Percentiles rank a stretch among this genome's conserved stretches.
Conservation (phyloP, 345 rosid species). For the Pseudoturritis turrita region DNA sequence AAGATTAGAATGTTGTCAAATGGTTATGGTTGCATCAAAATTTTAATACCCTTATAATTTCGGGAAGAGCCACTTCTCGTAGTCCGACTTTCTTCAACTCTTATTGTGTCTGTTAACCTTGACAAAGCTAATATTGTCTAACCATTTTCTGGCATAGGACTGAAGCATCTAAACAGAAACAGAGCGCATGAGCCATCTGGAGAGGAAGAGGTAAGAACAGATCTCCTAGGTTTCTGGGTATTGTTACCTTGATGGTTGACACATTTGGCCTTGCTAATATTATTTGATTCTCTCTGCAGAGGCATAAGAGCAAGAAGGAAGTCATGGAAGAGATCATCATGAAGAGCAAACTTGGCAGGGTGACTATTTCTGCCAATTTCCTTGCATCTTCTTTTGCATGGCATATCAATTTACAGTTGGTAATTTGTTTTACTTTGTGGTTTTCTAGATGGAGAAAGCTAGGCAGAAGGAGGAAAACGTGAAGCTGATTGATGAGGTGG, state of each 20-base stretch:
- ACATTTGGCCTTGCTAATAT: neutral
- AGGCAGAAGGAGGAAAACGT: slow-evolving; percentile 80
- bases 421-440: neutral
- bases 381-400: slow-evolving; percentile 4
- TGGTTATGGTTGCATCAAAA: neutral
- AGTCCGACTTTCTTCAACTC: neutral
- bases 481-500: slow-evolving; percentile 73
- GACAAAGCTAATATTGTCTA: neutral
- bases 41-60: neutral
- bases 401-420: neutral
- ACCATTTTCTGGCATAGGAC: slow-evolving; percentile 10
- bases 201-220: slow-evolving; percentile 54
- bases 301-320: slow-evolving; percentile 81
- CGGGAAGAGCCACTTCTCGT: neutral
- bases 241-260: neutral
- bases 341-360: slow-evolving; percentile 97
- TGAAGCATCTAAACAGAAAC: slow-evolving; percentile 40
- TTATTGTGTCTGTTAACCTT: neutral
- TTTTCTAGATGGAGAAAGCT: slow-evolving; percentile 76
- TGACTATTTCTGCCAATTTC: slow-evolving; percentile 23
- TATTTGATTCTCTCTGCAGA: slow-evolving; percentile 43
- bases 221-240: neutral
- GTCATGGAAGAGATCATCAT: slow-evolving; percentile 84
- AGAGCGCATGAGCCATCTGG: slow-evolving; percentile 24
- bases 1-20: neutral